A percentile compares a stretch with the other conserved stretches of the same genome.
These are phyloP conservation scores for Corynascus novoguineensis DNA, from an alignment of 495 filamentous ascomycete genomes.

Conservation along the genomic window DNA sequence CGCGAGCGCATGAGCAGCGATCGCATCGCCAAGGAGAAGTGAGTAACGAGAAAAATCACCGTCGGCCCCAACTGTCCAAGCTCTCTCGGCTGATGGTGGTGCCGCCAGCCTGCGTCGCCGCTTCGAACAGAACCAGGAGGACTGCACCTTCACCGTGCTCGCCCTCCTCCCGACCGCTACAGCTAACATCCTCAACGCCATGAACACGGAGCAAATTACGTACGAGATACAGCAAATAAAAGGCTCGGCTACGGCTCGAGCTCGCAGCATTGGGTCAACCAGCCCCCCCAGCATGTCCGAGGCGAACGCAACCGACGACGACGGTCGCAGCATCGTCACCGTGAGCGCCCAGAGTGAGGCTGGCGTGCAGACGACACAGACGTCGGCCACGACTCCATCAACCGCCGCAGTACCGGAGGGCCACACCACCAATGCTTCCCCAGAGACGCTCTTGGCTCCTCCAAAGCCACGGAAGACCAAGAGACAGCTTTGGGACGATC, in stretches of 20 bases:
- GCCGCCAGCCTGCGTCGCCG: slow-evolving; percentile 72
- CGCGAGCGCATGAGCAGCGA: slow-evolving; percentile 93
- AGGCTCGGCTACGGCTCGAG: slow-evolving; percentile 59
- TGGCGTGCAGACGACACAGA: slow-evolving; percentile 73
- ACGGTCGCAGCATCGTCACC: slow-evolving; percentile 68
- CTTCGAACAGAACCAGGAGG: slow-evolving; percentile 98
- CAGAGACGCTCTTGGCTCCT: slow-evolving; percentile 30
- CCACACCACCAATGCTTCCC: slow-evolving; percentile 34
- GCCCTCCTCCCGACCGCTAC: slow-evolving; percentile 89
- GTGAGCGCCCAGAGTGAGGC: slow-evolving; percentile 63
- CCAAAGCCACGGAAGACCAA: slow-evolving; percentile 68
- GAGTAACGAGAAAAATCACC: slow-evolving; percentile 28
- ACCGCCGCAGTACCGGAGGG: slow-evolving; percentile 28
- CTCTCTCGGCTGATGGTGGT: slow-evolving; percentile 13
- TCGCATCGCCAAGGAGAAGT: slow-evolving; percentile 94
- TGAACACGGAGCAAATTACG: slow-evolving; percentile 84
- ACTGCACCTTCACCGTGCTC: slow-evolving; percentile 96
- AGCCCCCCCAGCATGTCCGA: slow-evolving; percentile 65
- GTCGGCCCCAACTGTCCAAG: not conserved
- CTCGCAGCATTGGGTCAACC: slow-evolving; percentile 54
- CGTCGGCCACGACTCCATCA: slow-evolving; percentile 44
- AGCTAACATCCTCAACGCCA: slow-evolving; percentile 76
- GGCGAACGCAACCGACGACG: slow-evolving; percentile 60
- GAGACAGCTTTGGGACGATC: slow-evolving; percentile 91
- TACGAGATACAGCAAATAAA: slow-evolving; percentile 93